phyloP scores from a whole-genome alignment of 129 eudicot genomes.

The Saposhnikovia divaricata region DNA sequence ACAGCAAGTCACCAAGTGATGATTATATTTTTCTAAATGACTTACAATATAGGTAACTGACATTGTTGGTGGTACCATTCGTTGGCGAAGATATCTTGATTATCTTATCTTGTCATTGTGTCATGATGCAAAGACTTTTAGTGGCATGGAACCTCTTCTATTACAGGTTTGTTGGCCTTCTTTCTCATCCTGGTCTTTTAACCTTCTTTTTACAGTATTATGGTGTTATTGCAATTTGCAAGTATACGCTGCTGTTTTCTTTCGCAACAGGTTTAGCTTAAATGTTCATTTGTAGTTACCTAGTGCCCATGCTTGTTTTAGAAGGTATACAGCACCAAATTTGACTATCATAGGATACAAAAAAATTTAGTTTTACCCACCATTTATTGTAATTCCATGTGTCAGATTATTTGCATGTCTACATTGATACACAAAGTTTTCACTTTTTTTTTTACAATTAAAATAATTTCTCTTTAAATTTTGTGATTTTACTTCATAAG shows the following conservation, averaged over 20 bases:
- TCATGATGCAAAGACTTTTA: conserved; percentile 56
- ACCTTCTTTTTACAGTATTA: not conserved
- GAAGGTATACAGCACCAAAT: not conserved
- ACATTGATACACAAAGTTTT: not conserved
- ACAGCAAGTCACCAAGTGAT: not conserved
- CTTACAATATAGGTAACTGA: conserved; percentile 60
- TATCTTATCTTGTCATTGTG: conserved; percentile 68
- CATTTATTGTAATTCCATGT: not conserved
- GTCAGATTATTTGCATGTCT: not conserved
- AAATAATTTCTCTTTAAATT: not conserved
- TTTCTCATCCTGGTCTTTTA: not conserved
- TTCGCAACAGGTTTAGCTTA: not conserved
- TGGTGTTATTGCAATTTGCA: not conserved
- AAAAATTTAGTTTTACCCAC: not conserved
- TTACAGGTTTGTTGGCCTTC: conserved; percentile 46
- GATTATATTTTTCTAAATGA: not conserved
- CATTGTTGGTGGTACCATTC: conserved; percentile 86
- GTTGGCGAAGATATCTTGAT: conserved; percentile 95
- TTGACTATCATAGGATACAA: not conserved
- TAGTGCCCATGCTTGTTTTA: not conserved
- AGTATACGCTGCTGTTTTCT: not conserved
- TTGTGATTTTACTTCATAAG: conserved; percentile 1
- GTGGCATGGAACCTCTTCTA: conserved; percentile 83
- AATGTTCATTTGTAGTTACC: conserved; percentile 3
- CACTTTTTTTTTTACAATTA: not conserved